Percentiles rank a stretch among this genome's conserved stretches.
phyloP scores from a whole-genome alignment of 2,329 filamentous ascomycete genomes.

The Trichoderma atroviride region DNA sequence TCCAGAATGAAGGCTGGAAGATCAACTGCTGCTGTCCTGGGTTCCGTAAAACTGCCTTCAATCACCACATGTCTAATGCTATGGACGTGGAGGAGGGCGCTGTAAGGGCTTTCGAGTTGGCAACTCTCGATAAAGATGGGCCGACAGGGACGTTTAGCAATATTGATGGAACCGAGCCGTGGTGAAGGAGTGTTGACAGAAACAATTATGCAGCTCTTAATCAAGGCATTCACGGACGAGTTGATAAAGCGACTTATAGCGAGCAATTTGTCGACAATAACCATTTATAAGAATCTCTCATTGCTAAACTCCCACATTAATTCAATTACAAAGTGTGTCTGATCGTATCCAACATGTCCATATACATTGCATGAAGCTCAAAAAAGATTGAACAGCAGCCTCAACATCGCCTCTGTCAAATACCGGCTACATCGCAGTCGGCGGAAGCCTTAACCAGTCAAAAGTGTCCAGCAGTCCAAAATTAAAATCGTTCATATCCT shows the following conservation, averaged over 20 bases:
- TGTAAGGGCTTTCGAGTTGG: conserved; percentile 10
- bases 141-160: conserved; percentile 19
- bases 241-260: not conserved
- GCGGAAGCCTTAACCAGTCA: conserved; percentile 45
- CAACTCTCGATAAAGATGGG: conserved; percentile 4
- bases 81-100: conserved; percentile 22
- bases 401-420: too few relatives aligned
- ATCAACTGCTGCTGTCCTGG: conserved; percentile 20
- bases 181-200: not conserved
- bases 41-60: conserved; percentile 11
- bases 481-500: conserved; percentile 42
- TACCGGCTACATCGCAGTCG: not conserved
- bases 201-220: not conserved
- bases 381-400: not conserved
- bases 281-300: not conserved
- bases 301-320: not conserved
- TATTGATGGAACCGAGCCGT: conserved; percentile 18
- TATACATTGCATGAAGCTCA: not conserved
- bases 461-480: conserved; percentile 54
- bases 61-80: not conserved
- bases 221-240: not conserved
- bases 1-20: conserved; percentile 9
- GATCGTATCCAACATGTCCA: not conserved
- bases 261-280: not conserved
- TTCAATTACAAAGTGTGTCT: not conserved